Conservation (phyloP, 2,329 filamentous ascomycete species). For the Paraphoma chrysanthemicola region DNA sequence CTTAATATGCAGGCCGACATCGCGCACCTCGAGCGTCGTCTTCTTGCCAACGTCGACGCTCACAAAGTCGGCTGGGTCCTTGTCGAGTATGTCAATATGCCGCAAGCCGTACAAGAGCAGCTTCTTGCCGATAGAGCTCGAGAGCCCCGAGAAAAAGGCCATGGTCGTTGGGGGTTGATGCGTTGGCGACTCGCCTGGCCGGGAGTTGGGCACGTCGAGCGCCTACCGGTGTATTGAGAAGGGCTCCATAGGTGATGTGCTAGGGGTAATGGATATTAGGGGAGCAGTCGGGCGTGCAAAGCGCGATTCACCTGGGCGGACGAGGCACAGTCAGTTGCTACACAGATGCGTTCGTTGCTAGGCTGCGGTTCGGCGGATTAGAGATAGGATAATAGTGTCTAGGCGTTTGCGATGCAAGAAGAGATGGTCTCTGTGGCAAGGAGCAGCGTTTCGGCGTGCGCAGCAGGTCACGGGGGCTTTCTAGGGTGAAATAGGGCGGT, state of each 20-base stretch:
- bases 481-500: constrained; percentile 21
- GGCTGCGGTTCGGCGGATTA: constrained; percentile 5
- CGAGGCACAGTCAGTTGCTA: constrained; percentile 1
- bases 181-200: constrained; percentile 16
- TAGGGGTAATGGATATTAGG: constrained; percentile 5
- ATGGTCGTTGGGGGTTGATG: constrained; percentile 54
- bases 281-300: background rate
- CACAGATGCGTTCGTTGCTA: background rate
- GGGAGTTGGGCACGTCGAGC: constrained; percentile 30
- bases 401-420: constrained; percentile 2
- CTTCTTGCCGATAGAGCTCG: constrained; percentile 83
- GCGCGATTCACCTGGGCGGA: constrained; percentile 1
- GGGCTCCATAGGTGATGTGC: constrained; percentile 35
- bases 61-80: constrained; percentile 84
- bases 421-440: constrained; percentile 22
- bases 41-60: constrained; percentile 83
- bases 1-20: constrained; percentile 82
- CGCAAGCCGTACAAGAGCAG: constrained; percentile 86
- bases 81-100: constrained; percentile 84
- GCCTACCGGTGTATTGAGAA: constrained; percentile 35
- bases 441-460: constrained; percentile 23
- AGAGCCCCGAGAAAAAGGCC: constrained; percentile 69
- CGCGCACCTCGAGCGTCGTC: constrained; percentile 82
- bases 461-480: constrained; percentile 28
- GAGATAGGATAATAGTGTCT: constrained; percentile 1